Evolutionary conservation across 2,329 filamentous ascomycete species (phyloP).

Genomic region (Coniella lustricola): DNA sequence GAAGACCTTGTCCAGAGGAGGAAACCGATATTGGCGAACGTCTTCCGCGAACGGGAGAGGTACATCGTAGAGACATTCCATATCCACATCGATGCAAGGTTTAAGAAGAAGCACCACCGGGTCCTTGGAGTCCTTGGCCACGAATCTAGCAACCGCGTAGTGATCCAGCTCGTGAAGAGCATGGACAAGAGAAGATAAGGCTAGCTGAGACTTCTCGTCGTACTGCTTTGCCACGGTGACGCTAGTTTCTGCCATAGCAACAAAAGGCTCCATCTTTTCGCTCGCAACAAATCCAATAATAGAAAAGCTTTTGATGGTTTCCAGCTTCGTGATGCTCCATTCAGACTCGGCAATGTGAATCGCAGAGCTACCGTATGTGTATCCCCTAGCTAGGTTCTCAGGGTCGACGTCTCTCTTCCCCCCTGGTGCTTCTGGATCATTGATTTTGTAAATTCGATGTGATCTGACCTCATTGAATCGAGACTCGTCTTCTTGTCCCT

Average conservation of each 20-base stretch:
- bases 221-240: constrained; percentile 69
- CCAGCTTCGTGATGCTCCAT: constrained; percentile 78
- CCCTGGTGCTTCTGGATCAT: constrained; percentile 65
- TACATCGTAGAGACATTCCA: constrained; percentile 83
- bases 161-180: constrained; percentile 78
- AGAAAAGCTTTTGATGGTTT: constrained; percentile 67
- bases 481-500: constrained; percentile 38
- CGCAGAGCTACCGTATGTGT: constrained; percentile 85
- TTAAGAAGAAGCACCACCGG: constrained; percentile 72
- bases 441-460: constrained; percentile 72
- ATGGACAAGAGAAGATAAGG: constrained; percentile 82
- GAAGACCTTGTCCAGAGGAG: constrained; percentile 78
- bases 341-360: constrained; percentile 86
- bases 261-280: constrained; percentile 71
- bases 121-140: constrained; percentile 74
- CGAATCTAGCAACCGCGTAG: constrained; percentile 79
- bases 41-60: constrained; percentile 93
- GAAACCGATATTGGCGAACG: constrained; percentile 82
- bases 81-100: constrained; percentile 68
- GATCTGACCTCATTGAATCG: constrained; percentile 65
- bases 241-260: constrained; percentile 75
- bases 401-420: constrained; percentile 75
- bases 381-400: constrained; percentile 85
- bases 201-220: constrained; percentile 76
- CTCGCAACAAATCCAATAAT: constrained; percentile 80